These are phyloP conservation scores for Aureobasidium sp. DNA, from an alignment of 2,329 filamentous ascomycete species.

Conservation along the genomic window DNA sequence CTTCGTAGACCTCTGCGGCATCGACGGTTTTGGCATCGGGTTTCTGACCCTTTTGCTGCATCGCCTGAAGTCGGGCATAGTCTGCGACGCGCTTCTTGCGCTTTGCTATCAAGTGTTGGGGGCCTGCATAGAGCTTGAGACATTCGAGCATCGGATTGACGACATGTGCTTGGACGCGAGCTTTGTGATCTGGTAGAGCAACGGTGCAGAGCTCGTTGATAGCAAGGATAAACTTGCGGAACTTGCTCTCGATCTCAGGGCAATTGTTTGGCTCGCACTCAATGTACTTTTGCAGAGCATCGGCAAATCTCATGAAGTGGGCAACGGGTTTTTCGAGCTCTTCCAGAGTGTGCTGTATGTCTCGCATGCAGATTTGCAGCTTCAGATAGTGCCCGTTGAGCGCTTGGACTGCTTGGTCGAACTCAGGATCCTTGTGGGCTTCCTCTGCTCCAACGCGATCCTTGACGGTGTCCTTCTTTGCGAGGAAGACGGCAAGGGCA, in stretches of 20 bases:
- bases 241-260: slow-evolving; percentile 86
- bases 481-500: slow-evolving; percentile 81
- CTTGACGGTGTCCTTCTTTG: slow-evolving; percentile 78
- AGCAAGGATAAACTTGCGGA: slow-evolving; percentile 82
- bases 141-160: slow-evolving; percentile 76
- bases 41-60: slow-evolving; percentile 75
- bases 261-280: slow-evolving; percentile 61
- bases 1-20: slow-evolving; percentile 80
- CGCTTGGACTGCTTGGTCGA: slow-evolving; percentile 72
- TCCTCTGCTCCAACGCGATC: slow-evolving; percentile 59
- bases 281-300: slow-evolving; percentile 77
- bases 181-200: slow-evolving; percentile 71
- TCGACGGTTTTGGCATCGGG: slow-evolving; percentile 79
- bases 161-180: slow-evolving; percentile 69
- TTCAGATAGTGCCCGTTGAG: slow-evolving; percentile 91
- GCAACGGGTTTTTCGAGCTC: slow-evolving; percentile 73
- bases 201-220: slow-evolving; percentile 80
- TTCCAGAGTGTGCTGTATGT: slow-evolving; percentile 89
- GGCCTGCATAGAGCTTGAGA: slow-evolving; percentile 73
- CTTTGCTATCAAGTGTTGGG: slow-evolving; percentile 86
- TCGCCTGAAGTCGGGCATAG: slow-evolving; percentile 72
- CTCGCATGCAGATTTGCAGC: slow-evolving; percentile 82
- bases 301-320: slow-evolving; percentile 72
- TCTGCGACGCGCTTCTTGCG: slow-evolving; percentile 87
- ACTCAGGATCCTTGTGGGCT: slow-evolving; percentile 71